Base-by-base conservation (phyloP, 108 stramenopile genomes). In the Nannochloropsis gaditana region DNA sequence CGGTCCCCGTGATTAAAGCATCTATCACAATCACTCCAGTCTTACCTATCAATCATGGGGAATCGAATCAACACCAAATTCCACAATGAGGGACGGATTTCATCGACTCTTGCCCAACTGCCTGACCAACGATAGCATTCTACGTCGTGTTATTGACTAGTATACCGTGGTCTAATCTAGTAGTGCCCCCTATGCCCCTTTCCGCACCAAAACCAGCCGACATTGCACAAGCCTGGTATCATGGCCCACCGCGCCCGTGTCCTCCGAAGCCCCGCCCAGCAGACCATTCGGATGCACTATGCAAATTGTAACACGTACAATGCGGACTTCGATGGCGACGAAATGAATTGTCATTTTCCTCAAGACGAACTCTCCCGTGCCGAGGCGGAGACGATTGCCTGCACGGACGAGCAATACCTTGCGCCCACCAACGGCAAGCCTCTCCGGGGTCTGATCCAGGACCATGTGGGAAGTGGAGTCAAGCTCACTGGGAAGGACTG, bases 301-400 rank as follows among this genome's bases (percentile, higher is more conserved):
- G 98, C 98, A 2, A 98, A 99, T 92, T 99, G 99, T 90, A 99
- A 99, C 91, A 96, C 98, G 6, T 99, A 99, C 94, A 99, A 99
- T 88, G 99, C 99, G 9, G 99, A 99, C 91, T 99, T 96, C 83
- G 99, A 99, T 87, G 99, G 99, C 11, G 99, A 99, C 89, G 99
- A 99, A 92, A 99, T 99, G 93, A 99, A 99, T 90, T 97, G 97
- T 86, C 99, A 99, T 87, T 95, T 99, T 82, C 98, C 98, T 44
- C 99, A 99, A 89, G 93, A 91, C 87, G 79, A 84, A 84, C 81
- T 99, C n/a, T 96, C 95, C 4, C 91, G 95, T 9, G 97, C 98
- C 1, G 99, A 99, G 87, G 95, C 96, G 0, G 90, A 95, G 83
- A 92, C 92, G 45, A 95, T 99, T 83, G 96, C 96, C 19, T 92